Percentiles rank a stretch among this genome's conserved stretches.
Conservation (phyloP, 2,329 filamentous ascomycete species). For the Cytospora paraplurivora region DNA sequence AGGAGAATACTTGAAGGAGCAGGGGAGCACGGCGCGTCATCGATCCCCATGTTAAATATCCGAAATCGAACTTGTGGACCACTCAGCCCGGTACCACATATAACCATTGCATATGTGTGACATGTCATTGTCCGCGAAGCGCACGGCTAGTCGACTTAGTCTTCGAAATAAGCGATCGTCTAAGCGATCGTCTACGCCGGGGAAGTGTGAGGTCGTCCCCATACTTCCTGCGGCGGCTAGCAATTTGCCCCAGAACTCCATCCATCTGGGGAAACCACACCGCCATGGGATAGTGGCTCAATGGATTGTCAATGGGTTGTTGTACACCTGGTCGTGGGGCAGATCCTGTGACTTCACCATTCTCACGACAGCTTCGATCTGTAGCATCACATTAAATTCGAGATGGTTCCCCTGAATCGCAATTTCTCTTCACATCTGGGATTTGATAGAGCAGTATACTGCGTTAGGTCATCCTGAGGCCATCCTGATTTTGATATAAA, state of each 20-base stretch:
- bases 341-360: background rate
- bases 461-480: background rate
- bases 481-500: background rate
- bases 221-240: background rate
- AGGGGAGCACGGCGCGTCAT: background rate
- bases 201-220: background rate
- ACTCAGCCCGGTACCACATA: background rate
- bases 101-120: background rate
- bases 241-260: background rate
- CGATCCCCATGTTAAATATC: background rate
- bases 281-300: background rate
- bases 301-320: too few relatives aligned
- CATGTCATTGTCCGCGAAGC: background rate
- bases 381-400: background rate
- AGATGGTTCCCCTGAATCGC: background rate
- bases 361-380: background rate
- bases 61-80: background rate
- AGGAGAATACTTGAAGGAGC: background rate
- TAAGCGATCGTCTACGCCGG: background rate
- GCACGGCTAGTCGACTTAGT: background rate
- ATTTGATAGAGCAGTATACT: background rate
- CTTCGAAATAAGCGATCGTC: background rate
- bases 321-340: background rate
- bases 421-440: background rate
- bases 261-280: background rate